phyloP scores from a whole-genome alignment of 352 stramenopile genomes.

The Sclerospora graminicola region DNA sequence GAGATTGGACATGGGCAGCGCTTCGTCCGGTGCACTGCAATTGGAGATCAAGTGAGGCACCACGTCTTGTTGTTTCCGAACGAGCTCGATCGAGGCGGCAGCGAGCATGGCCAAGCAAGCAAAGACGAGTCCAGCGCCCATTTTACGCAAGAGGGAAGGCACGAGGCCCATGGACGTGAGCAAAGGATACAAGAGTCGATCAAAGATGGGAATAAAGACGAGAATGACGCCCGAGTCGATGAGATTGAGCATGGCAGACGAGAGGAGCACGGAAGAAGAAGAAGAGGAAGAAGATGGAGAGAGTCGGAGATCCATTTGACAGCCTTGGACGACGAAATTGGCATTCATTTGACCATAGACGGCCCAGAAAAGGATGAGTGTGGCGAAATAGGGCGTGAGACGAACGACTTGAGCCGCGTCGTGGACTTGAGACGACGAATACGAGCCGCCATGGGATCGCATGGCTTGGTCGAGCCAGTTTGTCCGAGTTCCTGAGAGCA shows the following conservation, averaged over 20 bases:
- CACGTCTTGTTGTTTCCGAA: slow-evolving; percentile 46
- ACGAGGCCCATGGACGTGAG: slow-evolving; percentile 53
- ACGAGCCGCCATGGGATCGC: slow-evolving; percentile 42
- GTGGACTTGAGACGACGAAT: slow-evolving; percentile 45
- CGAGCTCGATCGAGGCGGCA: slow-evolving; percentile 56
- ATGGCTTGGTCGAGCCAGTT: slow-evolving; percentile 48
- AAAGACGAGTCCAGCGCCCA: slow-evolving; percentile 80
- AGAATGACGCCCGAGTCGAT: slow-evolving; percentile 86
- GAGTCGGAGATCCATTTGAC: slow-evolving; percentile 88
- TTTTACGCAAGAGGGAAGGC: slow-evolving; percentile 79
- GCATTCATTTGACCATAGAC: slow-evolving; percentile 78
- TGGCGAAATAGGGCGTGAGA: slow-evolving; percentile 68
- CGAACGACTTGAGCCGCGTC: slow-evolving; percentile 71
- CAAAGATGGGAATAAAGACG: slow-evolving; percentile 86
- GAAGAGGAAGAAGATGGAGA: too few species aligned
- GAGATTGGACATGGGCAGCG: slow-evolving; percentile 65
- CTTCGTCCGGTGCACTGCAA: slow-evolving; percentile 53
- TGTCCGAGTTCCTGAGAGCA: slow-evolving; percentile 47
- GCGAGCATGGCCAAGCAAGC: slow-evolving; percentile 65
- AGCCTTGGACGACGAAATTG: slow-evolving; percentile 83
- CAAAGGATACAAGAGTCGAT: slow-evolving; percentile 70
- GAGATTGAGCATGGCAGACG: slow-evolving; percentile 78
- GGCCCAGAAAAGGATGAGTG: slow-evolving; percentile 82
- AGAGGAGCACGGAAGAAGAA: slow-evolving; percentile 73
- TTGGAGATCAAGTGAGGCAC: slow-evolving; percentile 51